Conservation (phyloP, 2,329 filamentous ascomycete genomes). For the Helminthosporium solani region DNA sequence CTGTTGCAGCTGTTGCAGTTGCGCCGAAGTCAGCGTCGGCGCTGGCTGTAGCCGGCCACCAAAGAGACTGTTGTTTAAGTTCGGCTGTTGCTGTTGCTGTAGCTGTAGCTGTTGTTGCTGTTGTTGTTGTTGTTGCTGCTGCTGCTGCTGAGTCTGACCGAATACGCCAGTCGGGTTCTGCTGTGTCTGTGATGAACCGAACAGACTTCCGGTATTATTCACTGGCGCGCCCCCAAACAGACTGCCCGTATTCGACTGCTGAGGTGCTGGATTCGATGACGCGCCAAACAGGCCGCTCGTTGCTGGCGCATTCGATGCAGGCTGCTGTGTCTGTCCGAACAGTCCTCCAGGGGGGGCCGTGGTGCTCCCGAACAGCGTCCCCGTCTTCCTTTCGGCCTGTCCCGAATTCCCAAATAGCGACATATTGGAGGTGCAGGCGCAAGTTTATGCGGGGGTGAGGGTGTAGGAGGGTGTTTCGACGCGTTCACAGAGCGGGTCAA, state of each 20-base stretch:
- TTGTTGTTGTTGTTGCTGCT: conserved; percentile 42
- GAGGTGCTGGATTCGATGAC: conserved; percentile 5
- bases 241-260: conserved; percentile 12
- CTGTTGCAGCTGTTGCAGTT: conserved; percentile 40
- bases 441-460: background rate
- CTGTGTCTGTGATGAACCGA: conserved; percentile 24
- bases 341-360: conserved; percentile 41
- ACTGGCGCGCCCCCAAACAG: conserved; percentile 25
- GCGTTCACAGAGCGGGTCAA: conserved; percentile 1
- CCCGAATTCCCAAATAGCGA: conserved; percentile 33
- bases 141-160: conserved; percentile 48
- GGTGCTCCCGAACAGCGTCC: conserved; percentile 40
- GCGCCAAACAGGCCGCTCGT: conserved; percentile 22
- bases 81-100: conserved; percentile 44
- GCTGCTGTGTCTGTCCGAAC: conserved; percentile 42
- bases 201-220: conserved; percentile 23
- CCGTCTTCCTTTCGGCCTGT: conserved; percentile 36
- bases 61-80: conserved; percentile 44
- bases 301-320: conserved; percentile 37
- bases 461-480: background rate
- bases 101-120: conserved; percentile 47
- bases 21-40: conserved; percentile 27
- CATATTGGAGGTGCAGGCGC: conserved; percentile 17
- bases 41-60: conserved; percentile 36
- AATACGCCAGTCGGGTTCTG: conserved; percentile 41